Percentiles rank a stretch among this genome's conserved stretches.
phyloP scores from a whole-genome alignment of 1,284 basidiomycete species.

The Moniliophthora roreri region DNA sequence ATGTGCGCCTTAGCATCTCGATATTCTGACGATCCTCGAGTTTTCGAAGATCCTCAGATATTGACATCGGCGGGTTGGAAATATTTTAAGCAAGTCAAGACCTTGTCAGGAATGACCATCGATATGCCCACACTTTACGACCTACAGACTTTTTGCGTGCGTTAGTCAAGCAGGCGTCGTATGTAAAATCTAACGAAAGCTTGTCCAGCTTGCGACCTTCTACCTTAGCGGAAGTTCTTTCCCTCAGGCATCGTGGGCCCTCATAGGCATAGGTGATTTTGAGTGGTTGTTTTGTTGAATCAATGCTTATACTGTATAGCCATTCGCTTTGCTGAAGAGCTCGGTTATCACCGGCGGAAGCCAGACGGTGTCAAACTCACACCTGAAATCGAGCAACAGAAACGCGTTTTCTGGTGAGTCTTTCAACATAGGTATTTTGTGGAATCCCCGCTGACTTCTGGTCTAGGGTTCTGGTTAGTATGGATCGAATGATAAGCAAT shows the following conservation, averaged over 20 bases:
- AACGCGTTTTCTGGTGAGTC: constrained; percentile 69
- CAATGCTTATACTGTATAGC: constrained; percentile 31
- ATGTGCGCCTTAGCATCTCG: constrained; percentile 66
- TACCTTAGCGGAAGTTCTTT: constrained; percentile 27
- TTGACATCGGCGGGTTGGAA: constrained; percentile 54
- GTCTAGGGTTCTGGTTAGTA: constrained; percentile 53
- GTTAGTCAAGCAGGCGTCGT: constrained; percentile 19
- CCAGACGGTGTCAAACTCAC: constrained; percentile 33
- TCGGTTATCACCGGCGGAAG: constrained; percentile 50
- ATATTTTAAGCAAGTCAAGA: constrained; percentile 59
- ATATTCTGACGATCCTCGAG: constrained; percentile 61
- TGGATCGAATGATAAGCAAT: constrained; percentile 62
- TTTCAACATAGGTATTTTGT: background rate
- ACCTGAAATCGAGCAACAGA: constrained; percentile 59
- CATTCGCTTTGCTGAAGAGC: constrained; percentile 38
- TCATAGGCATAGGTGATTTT: constrained; percentile 11
- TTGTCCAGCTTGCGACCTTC: constrained; percentile 26
- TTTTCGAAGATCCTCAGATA: constrained; percentile 40
- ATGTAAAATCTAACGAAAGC: background rate
- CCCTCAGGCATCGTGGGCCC: constrained; percentile 22
- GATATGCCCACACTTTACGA: constrained; percentile 58
- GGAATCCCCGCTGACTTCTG: background rate
- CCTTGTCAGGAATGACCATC: constrained; percentile 47
- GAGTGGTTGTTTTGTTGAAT: constrained; percentile 21
- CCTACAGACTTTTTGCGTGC: constrained; percentile 56